Evolutionary conservation across 2,329 filamentous ascomycete species (phyloP).

Genomic region (Cryphonectria naterciae): DNA sequence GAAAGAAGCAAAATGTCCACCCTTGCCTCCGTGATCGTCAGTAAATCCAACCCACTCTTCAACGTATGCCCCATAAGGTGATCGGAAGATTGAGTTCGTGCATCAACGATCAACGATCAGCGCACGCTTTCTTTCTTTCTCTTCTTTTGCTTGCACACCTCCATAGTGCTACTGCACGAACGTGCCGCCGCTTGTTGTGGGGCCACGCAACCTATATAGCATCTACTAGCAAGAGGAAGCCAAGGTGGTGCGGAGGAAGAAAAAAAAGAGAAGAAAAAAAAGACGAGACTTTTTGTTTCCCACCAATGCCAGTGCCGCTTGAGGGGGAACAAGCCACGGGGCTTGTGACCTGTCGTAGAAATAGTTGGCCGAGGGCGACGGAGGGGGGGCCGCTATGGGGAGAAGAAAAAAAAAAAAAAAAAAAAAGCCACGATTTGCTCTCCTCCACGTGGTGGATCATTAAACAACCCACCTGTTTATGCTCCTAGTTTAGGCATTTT

Average conservation of each 20-base stretch:
- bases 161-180: not conserved
- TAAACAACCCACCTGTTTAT: not conserved
- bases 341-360: not conserved
- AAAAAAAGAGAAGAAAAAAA: not conserved
- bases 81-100: not conserved
- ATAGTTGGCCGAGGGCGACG: not conserved
- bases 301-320: not conserved
- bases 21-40: not conserved
- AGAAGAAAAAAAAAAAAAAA: too few relatives aligned
- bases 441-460: conserved; percentile 10
- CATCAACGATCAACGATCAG: not conserved
- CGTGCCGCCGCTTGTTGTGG: not conserved
- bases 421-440: not conserved
- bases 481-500: not conserved
- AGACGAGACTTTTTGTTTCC: not conserved
- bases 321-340: not conserved
- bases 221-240: not conserved
- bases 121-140: not conserved
- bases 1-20: not conserved
- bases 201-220: not conserved
- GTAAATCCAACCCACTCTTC: not conserved
- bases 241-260: not conserved
- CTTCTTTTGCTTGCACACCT: not conserved
- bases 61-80: not conserved
- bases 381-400: not conserved